These are phyloP conservation scores for Arthrobotrys sphaeroides DNA, from an alignment of 2,329 filamentous ascomycete species.

Conservation along the genomic window DNA sequence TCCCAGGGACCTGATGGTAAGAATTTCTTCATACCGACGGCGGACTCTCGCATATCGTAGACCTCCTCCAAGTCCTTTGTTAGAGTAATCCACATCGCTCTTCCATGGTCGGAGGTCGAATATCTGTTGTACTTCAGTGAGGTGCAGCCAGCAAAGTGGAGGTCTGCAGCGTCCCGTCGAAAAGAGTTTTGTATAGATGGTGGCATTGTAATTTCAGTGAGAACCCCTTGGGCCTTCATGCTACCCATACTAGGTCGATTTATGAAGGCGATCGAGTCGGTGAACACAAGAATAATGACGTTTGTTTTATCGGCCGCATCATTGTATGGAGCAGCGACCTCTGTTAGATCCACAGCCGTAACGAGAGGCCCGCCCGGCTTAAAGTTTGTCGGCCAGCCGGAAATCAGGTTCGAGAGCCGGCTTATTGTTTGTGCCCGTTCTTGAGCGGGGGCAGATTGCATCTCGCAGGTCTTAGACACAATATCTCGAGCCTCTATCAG, in stretches of 20 bases:
- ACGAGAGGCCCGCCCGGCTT: slow-evolving; percentile 81
- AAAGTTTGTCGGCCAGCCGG: slow-evolving; percentile 77
- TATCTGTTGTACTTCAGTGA: slow-evolving; percentile 75
- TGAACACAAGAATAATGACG: slow-evolving; percentile 83
- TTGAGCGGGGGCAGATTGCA: slow-evolving; percentile 77
- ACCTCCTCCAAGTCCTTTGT: slow-evolving; percentile 70
- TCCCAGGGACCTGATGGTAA: slow-evolving; percentile 79
- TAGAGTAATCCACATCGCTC: slow-evolving; percentile 74
- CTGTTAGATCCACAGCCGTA: slow-evolving; percentile 79
- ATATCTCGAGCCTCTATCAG: slow-evolving; percentile 91
- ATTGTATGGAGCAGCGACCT: slow-evolving; percentile 77
- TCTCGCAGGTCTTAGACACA: slow-evolving; percentile 94
- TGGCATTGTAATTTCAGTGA: slow-evolving; percentile 77
- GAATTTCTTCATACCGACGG: slow-evolving; percentile 73
- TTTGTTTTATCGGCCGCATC: slow-evolving; percentile 64
- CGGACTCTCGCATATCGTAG: slow-evolving; percentile 65
- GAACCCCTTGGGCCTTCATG: slow-evolving; percentile 76
- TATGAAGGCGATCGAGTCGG: slow-evolving; percentile 80
- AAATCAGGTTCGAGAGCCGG: slow-evolving; percentile 78
- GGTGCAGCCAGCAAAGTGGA: slow-evolving; percentile 79
- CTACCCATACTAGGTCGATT: slow-evolving; percentile 73
- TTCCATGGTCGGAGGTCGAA: slow-evolving; percentile 74
- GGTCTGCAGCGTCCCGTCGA: slow-evolving; percentile 70
- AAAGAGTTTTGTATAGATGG: slow-evolving; percentile 61
- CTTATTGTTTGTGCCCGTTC: slow-evolving; percentile 75